Evolutionary conservation across 352 stramenopile species (phyloP).

Genomic region (Plasmopara viticola): DNA sequence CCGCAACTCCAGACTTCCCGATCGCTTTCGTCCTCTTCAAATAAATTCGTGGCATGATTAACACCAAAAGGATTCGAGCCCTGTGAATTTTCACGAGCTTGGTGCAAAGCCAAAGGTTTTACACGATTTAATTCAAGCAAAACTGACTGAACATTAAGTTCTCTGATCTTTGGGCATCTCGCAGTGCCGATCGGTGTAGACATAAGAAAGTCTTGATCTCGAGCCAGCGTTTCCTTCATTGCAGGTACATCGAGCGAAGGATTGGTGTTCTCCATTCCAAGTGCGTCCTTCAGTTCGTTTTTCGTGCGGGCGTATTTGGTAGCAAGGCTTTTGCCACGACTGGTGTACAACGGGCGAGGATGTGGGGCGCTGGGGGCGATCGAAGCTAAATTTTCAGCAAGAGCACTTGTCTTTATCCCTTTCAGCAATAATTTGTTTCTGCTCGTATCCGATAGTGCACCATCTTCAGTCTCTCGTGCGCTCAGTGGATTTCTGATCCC

Average conservation of each 20-base stretch:
- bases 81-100: slow-evolving; percentile 4
- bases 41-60: slow-evolving; percentile 3
- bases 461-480: slow-evolving; percentile 20
- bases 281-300: slow-evolving; percentile 32
- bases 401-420: slow-evolving; percentile 14
- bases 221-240: slow-evolving; percentile 15
- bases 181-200: slow-evolving; percentile 14
- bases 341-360: slow-evolving; percentile 16
- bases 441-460: slow-evolving; percentile 14
- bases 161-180: slow-evolving; percentile 45
- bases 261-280: slow-evolving; percentile 13
- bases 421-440: slow-evolving; percentile 32
- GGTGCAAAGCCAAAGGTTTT: slow-evolving; percentile 16
- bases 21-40: slow-evolving; percentile 43
- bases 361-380: slow-evolving; percentile 3
- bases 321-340: slow-evolving; percentile 19
- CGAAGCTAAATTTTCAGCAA: slow-evolving; percentile 15
- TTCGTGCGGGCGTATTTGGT: slow-evolving; percentile 21
- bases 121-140: slow-evolving; percentile 36
- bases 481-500: slow-evolving; percentile 5
- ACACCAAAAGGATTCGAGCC: background rate
- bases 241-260: slow-evolving; percentile 35
- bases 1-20: slow-evolving; percentile 91
- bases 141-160: slow-evolving; percentile 32
- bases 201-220: background rate